Percentiles rank a stretch among this genome's conserved stretches.
Conservation (phyloP, 1,284 basidiomycete species). For the Hemileia vastatrix region DNA sequence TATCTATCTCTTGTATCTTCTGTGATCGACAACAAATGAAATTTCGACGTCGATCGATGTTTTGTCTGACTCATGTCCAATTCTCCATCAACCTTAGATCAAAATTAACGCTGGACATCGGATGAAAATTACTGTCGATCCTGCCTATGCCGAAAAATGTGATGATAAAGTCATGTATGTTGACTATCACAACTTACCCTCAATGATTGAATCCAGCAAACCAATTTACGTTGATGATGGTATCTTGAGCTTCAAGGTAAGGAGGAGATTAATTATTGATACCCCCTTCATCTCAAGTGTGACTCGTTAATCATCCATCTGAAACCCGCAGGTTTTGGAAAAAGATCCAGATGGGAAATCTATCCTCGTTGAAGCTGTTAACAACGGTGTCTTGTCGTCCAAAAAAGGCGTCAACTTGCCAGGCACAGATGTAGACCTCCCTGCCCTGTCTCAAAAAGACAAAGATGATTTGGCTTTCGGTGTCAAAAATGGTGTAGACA, state of each 20-base stretch:
- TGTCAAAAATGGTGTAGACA: constrained; percentile 95
- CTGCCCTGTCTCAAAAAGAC: constrained; percentile 96
- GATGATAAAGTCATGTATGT: constrained; percentile 76
- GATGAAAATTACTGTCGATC: constrained; percentile 81
- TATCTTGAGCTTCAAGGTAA: constrained; percentile 38
- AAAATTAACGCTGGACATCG: constrained; percentile 84
- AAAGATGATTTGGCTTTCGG: constrained; percentile 89
- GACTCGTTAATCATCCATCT: constrained; percentile 48
- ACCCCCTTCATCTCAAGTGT: neutral
- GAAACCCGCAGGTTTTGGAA: constrained; percentile 24
- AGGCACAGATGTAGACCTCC: constrained; percentile 94
- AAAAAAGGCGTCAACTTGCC: constrained; percentile 99
- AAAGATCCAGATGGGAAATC: constrained; percentile 55
- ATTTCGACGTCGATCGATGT: neutral
- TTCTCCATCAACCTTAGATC: constrained; percentile 49
- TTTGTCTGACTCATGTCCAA: neutral
- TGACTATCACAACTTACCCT: constrained; percentile 92
- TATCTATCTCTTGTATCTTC: neutral
- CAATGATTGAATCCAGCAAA: constrained; percentile 90
- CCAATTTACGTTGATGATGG: constrained; percentile 97
- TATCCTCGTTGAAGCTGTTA: constrained; percentile 78
- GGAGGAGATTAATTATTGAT: neutral
- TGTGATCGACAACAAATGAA: neutral
- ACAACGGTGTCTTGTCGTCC: constrained; percentile 85
- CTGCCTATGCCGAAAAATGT: constrained; percentile 65